These are phyloP conservation scores for Cladobotryum mycophilum DNA, from an alignment of 2,329 filamentous ascomycete genomes.

Conservation along the genomic window DNA sequence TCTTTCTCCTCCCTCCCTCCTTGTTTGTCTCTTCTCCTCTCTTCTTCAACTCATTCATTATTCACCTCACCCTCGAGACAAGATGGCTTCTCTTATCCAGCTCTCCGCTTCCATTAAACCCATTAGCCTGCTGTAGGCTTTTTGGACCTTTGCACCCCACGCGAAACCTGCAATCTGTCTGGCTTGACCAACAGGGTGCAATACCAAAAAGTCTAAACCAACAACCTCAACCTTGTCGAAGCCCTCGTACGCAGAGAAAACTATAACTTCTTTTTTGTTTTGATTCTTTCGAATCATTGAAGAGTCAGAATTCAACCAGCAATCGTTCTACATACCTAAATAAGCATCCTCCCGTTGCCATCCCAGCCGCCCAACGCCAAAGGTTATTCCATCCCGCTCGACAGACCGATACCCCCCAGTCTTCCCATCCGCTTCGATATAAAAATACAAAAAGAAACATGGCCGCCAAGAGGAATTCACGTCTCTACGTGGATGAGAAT, in stretches of 20 bases:
- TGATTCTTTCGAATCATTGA: too few relatives aligned
- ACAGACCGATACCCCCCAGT: neutral
- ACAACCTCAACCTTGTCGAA: too few relatives aligned
- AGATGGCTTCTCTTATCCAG: constrained; percentile 18
- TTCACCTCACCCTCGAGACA: constrained; percentile 9
- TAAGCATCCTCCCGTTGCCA: too few relatives aligned
- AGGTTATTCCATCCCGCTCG: neutral
- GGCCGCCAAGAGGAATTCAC: constrained; percentile 21
- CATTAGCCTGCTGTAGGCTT: constrained; percentile 15
- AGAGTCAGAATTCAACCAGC: too few relatives aligned
- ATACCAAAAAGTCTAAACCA: neutral
- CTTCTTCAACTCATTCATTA: neutral
- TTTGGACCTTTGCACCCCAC: neutral
- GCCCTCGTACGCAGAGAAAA: too few relatives aligned
- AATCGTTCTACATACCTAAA: too few relatives aligned
- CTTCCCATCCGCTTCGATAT: neutral
- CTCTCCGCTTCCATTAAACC: constrained; percentile 15
- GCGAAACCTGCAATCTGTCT: constrained; percentile 5
- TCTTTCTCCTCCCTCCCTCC: neutral
- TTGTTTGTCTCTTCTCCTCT: neutral
- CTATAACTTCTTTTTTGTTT: too few relatives aligned
- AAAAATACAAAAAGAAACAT: constrained; percentile 8
- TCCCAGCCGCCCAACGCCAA: too few relatives aligned
- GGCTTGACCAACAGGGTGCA: constrained; percentile 1
- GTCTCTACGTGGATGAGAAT: constrained; percentile 17